Base-by-base conservation (phyloP, 129 eudicot species). In the Saussurea involucrata region DNA sequence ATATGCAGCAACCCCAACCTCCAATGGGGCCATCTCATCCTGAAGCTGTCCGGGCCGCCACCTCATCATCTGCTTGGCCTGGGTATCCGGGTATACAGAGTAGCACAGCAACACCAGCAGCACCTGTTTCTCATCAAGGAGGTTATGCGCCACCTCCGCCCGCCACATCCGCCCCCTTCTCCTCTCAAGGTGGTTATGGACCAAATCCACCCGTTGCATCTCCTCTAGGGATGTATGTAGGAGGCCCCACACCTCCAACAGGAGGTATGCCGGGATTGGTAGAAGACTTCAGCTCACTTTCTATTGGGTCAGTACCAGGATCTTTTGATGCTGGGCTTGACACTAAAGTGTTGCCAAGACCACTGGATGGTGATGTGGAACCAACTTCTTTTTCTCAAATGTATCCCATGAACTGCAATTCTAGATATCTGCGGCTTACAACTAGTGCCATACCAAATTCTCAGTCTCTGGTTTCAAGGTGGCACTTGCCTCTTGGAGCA, bases 401-500 rank as follows among this genome's bases (percentile, higher is more conserved):
- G 87, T 92, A 84, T 74, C 94, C 93, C 69, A 81, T 90, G 90
- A 92, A 92, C 81, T 90, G 94, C 73, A 73, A 69, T 70, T 82
- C 96, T 15, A 90, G 93, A 90, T 88, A 72, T 63, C 63, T 92
- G 33, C 90, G 98, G 68, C 89, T 92, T 58, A 92, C 96, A n/a
- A 92, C 98, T 34, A 81, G 90, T 78, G 94, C 86, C 58, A 83
- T 92, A 68, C 98, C 98, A 37, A 90, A 82, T 83, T 92, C 98
- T 55, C 98, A 92, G 75, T 92, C 98, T 4, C 80, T 92, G 72
- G 94, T 86, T 60, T 90, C 98, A 37, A 84, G 96, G 86, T 92
- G 98, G 98, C 98, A 92, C 69, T 80, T 92, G 76, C 96, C 96
- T 71, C 88, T 92, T 83, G 98, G 98, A 78, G 96, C 98, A 7